Evolutionary conservation across 2,329 filamentous ascomycete species (phyloP).

Genomic region (Cladophialophora psammophila): DNA sequence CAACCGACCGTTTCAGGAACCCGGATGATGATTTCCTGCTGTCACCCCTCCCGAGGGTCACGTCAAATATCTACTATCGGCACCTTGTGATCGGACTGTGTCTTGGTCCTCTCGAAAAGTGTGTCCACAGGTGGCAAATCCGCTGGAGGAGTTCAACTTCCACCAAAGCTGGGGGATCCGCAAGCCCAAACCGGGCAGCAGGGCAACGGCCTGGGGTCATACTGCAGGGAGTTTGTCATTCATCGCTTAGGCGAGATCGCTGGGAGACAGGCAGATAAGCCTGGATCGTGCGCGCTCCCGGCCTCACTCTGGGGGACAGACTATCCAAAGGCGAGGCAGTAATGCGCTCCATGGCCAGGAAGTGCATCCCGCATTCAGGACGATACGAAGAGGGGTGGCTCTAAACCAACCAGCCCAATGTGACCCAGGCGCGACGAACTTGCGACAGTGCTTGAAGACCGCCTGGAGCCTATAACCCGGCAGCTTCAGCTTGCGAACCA

Average conservation of each 20-base stretch:
- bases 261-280: not conserved
- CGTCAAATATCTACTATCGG: not conserved
- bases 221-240: slow-evolving; percentile 4
- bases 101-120: not conserved
- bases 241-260: not conserved
- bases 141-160: not conserved
- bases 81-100: not conserved
- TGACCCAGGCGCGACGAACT: not conserved
- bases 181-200: not conserved
- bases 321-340: not conserved
- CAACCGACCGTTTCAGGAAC: not conserved
- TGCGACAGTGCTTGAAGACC: not conserved
- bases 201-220: not conserved
- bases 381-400: not conserved
- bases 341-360: not conserved
- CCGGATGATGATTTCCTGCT: not conserved
- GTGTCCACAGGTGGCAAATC: not conserved
- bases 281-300: not conserved
- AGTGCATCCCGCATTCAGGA: not conserved
- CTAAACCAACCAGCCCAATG: not conserved
- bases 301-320: not conserved
- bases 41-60: not conserved
- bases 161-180: not conserved
- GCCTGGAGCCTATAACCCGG: not conserved
- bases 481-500: not conserved